These are phyloP conservation scores for Xylariaceae sp. DNA, from an alignment of 2,329 filamentous ascomycete genomes.

Conservation along the genomic window DNA sequence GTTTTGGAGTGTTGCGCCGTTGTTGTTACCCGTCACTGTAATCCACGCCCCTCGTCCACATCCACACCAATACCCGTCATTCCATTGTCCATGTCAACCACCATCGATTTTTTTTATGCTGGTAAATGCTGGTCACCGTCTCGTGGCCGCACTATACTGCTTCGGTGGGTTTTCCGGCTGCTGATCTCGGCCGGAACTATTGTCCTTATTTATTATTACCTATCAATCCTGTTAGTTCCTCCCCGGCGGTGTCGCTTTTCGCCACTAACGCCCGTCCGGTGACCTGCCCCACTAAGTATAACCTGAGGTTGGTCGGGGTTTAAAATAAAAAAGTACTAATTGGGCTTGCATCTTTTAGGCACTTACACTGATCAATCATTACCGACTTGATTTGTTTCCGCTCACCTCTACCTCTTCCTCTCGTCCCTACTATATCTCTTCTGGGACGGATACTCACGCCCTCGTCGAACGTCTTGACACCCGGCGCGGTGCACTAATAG, in stretches of 20 bases:
- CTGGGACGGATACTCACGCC: constrained; percentile 14
- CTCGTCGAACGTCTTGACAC: constrained; percentile 11
- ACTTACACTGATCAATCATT: neutral
- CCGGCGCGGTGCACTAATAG: constrained; percentile 9
- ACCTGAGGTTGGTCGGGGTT: constrained; percentile 17
- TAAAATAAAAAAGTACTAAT: constrained; percentile 20
- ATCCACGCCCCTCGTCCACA: neutral
- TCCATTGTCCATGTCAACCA: constrained; percentile 5
- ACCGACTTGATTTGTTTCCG: constrained; percentile 6
- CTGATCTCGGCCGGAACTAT: constrained; percentile 26
- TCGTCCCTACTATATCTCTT: neutral
- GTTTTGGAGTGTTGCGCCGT: neutral
- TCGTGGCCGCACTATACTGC: constrained; percentile 21
- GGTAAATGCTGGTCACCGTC: constrained; percentile 11
- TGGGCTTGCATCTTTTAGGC: constrained; percentile 16
- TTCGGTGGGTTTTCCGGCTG: constrained; percentile 22
- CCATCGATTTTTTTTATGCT: constrained; percentile 12
- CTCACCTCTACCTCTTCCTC: constrained; percentile 8
- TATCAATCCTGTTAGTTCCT: constrained; percentile 17
- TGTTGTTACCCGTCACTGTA: neutral
- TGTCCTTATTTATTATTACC: constrained; percentile 19
- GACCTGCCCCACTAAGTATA: constrained; percentile 22
- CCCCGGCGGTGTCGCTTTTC: constrained; percentile 23
- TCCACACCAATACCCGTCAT: neutral
- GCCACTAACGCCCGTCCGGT: constrained; percentile 27